Evolutionary conservation across 352 stramenopile species (phyloP).

Genomic region (Albugo candida): DNA sequence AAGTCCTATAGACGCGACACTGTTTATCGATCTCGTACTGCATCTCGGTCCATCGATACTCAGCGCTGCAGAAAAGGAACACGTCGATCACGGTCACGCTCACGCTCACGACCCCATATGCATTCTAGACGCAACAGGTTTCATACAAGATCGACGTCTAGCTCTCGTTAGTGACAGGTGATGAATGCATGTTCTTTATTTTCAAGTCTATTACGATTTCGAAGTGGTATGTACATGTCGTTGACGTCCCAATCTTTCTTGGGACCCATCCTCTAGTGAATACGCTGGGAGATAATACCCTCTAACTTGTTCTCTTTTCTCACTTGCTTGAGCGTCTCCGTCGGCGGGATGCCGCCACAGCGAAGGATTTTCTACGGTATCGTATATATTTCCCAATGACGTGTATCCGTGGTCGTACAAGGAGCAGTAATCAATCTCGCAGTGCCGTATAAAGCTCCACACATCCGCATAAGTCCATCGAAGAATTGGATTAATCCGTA

Average conservation of each 20-base stretch:
- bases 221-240: slow-evolving; percentile 52
- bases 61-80: too few species aligned
- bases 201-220: slow-evolving; percentile 14
- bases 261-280: slow-evolving; percentile 37
- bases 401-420: slow-evolving; percentile 86
- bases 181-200: slow-evolving; percentile 5
- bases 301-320: slow-evolving; percentile 17
- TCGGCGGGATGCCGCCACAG: slow-evolving; percentile 32
- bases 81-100: slow-evolving; percentile 4
- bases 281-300: slow-evolving; percentile 58
- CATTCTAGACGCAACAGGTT: too few species aligned
- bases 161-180: too few species aligned
- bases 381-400: slow-evolving; percentile 86
- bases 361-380: slow-evolving; percentile 89
- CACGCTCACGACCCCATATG: background rate
- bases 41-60: too few species aligned
- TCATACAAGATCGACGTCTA: too few species aligned
- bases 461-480: slow-evolving; percentile 91
- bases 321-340: background rate
- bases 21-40: background rate
- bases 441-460: slow-evolving; percentile 84
- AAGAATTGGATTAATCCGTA: slow-evolving; percentile 96
- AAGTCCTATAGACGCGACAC: background rate
- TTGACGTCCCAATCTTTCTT: slow-evolving; percentile 55
- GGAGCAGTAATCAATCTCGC: slow-evolving; percentile 70